Conservation (phyloP, 164 flowering plant genomes). For the Magnolia changhungtana region DNA sequence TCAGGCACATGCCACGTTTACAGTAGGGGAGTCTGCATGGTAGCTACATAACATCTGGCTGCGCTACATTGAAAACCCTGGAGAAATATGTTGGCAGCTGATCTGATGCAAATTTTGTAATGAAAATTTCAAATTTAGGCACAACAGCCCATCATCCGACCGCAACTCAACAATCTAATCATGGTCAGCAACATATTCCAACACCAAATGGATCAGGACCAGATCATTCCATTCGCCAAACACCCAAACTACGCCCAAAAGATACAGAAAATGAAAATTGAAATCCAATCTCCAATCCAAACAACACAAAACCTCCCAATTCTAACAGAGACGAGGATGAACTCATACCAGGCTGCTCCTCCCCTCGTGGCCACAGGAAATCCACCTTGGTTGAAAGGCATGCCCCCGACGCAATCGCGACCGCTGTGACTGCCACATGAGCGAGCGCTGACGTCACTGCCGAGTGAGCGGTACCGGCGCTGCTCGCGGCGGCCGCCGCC, state of each 20-base stretch:
- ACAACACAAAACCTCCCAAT: not conserved
- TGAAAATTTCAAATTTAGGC: not conserved
- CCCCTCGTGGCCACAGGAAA: slow-evolving; percentile 78
- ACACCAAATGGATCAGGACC: not conserved
- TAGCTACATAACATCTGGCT: not conserved
- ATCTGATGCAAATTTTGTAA: not conserved
- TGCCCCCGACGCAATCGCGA: slow-evolving; percentile 94
- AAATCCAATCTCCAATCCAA: not conserved
- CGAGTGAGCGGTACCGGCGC: slow-evolving; percentile 57
- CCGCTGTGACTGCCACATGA: slow-evolving; percentile 85
- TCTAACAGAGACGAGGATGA: not conserved
- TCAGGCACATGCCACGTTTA: too few species aligned
- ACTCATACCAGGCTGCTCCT: slow-evolving; percentile 64
- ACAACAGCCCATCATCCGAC: not conserved
- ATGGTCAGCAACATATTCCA: not conserved
- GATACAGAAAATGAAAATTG: not conserved
- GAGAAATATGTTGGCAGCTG: not conserved
- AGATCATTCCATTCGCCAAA: not conserved
- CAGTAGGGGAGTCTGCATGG: too few species aligned
- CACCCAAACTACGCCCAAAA: not conserved
- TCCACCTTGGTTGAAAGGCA: slow-evolving; percentile 91
- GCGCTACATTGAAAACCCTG: not conserved
- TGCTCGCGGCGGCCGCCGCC: slow-evolving; percentile 46
- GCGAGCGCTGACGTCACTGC: slow-evolving; percentile 80
- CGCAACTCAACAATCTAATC: not conserved